Percentiles rank a stretch among this genome's conserved stretches.
Evolutionary conservation across 495 filamentous ascomycete species (phyloP).

Genomic region (Penicillium flavigenum): DNA sequence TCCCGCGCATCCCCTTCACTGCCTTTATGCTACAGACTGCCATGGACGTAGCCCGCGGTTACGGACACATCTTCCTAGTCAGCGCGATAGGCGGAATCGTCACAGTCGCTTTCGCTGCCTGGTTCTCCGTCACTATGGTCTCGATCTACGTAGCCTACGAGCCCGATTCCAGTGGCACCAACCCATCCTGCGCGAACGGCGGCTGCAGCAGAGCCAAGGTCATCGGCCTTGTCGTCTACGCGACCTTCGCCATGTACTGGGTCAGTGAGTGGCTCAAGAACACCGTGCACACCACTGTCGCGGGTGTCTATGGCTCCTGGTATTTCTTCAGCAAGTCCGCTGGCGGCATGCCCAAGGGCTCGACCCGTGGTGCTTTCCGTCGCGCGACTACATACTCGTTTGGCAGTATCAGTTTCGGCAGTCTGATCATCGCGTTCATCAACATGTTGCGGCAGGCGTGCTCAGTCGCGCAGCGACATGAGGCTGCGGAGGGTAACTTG

Average conservation of each 20-base stretch:
- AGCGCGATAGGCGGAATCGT: conserved; percentile 75
- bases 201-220: conserved; percentile 76
- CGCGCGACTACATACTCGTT: conserved; percentile 86
- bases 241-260: conserved; percentile 91
- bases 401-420: conserved; percentile 84
- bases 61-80: conserved; percentile 84
- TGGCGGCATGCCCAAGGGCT: conserved; percentile 63
- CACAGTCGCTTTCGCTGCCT: conserved; percentile 69
- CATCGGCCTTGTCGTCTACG: conserved; percentile 79
- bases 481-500: conserved; percentile 66
- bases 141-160: conserved; percentile 79
- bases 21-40: conserved; percentile 84
- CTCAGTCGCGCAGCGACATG: conserved; percentile 65
- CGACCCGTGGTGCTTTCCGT: conserved; percentile 71
- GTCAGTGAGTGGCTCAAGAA: conserved; percentile 91
- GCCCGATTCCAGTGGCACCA: conserved; percentile 45
- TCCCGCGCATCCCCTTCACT: conserved; percentile 82
- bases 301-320: conserved; percentile 89
- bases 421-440: conserved; percentile 82
- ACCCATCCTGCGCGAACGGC: conserved; percentile 69
- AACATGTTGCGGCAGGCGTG: conserved; percentile 76
- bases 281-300: conserved; percentile 82
- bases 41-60: conserved; percentile 79
- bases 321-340: conserved; percentile 73
- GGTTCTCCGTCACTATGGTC: conserved; percentile 59